Conservation (phyloP, 208 protist species). For the Herpetomonas samuelpessoai region DNA sequence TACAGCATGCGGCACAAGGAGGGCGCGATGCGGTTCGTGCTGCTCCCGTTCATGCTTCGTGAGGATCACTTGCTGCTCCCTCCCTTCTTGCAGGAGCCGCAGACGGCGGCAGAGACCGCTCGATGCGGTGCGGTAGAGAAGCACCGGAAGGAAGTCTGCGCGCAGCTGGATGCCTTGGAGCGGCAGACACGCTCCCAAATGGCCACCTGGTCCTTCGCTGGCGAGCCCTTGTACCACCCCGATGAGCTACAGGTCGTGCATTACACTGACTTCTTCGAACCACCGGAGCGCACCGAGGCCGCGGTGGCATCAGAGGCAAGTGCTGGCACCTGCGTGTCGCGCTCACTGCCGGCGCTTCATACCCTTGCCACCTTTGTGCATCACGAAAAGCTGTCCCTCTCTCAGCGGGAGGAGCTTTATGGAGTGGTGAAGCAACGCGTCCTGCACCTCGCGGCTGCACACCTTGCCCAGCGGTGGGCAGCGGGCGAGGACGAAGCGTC, state of each 20-base stretch:
- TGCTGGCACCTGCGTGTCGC: too few species aligned
- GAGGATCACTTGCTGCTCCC: background rate
- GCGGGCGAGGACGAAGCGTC: background rate
- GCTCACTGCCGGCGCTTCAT: too few species aligned
- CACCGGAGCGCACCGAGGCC: conserved; percentile 21
- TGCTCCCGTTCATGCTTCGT: background rate
- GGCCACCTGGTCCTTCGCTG: conserved; percentile 15
- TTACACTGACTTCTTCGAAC: conserved; percentile 58
- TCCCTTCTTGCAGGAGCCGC: background rate
- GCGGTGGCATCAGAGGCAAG: too few species aligned
- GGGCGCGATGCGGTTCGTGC: background rate
- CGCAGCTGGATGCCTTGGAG: background rate
- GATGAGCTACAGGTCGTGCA: conserved; percentile 43
- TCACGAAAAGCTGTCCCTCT: conserved; percentile 35
- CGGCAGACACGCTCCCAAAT: background rate
- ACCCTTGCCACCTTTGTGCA: too few species aligned
- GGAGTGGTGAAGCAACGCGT: conserved; percentile 36
- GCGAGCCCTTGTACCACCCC: conserved; percentile 29
- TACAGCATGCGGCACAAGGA: conserved; percentile 34
- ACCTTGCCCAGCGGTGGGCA: conserved; percentile 21
- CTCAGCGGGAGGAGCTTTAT: conserved; percentile 61
- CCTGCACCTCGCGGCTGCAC: conserved; percentile 26
- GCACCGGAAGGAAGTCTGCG: background rate
- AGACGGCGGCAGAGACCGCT: too few species aligned
- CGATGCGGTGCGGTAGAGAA: too few species aligned